Evolutionary conservation across 2,329 filamentous ascomycete species (phyloP).

Genomic region (Penicillium glabrum): DNA sequence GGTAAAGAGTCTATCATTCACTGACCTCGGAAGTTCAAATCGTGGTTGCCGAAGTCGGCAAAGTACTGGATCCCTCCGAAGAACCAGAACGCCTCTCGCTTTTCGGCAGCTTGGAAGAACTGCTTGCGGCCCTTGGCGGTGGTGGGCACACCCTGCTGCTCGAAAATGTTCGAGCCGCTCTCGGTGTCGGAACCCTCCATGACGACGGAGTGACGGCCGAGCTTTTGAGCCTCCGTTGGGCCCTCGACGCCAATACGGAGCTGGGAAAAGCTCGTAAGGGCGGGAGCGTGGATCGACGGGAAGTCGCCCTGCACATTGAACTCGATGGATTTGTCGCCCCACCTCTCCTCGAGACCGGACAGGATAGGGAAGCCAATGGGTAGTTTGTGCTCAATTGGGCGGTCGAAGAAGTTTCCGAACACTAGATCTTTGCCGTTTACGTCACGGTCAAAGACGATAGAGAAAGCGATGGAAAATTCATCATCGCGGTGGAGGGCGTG

Average conservation of each 20-base stretch:
- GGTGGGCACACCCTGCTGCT: conserved; percentile 52
- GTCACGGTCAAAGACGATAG: conserved; percentile 68
- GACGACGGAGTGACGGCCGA: conserved; percentile 53
- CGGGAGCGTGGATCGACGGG: conserved; percentile 82
- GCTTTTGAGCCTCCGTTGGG: neutral
- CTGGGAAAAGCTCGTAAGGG: conserved; percentile 76
- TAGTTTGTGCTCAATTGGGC: conserved; percentile 80
- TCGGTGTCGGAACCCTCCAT: conserved; percentile 66
- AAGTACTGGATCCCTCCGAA: conserved; percentile 62
- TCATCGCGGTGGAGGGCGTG: conserved; percentile 68
- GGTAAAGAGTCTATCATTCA: neutral
- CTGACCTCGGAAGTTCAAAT: conserved; percentile 77
- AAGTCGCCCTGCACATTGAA: conserved; percentile 69
- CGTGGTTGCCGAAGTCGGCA: conserved; percentile 85
- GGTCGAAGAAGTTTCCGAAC: conserved; percentile 94
- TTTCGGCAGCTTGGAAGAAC: conserved; percentile 58
- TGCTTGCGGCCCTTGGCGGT: conserved; percentile 58
- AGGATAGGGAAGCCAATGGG: conserved; percentile 85
- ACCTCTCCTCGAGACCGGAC: conserved; percentile 82
- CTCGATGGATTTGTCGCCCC: conserved; percentile 86
- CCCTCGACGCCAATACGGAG: conserved; percentile 63
- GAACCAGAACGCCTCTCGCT: conserved; percentile 60
- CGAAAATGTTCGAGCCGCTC: conserved; percentile 48
- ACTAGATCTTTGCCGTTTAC: conserved; percentile 73
- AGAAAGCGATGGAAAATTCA: conserved; percentile 81